A percentile compares a stretch with the other conserved stretches of the same genome.
phyloP scores from a whole-genome alignment of 768 basidiomycete species.

The Russula foetens region DNA sequence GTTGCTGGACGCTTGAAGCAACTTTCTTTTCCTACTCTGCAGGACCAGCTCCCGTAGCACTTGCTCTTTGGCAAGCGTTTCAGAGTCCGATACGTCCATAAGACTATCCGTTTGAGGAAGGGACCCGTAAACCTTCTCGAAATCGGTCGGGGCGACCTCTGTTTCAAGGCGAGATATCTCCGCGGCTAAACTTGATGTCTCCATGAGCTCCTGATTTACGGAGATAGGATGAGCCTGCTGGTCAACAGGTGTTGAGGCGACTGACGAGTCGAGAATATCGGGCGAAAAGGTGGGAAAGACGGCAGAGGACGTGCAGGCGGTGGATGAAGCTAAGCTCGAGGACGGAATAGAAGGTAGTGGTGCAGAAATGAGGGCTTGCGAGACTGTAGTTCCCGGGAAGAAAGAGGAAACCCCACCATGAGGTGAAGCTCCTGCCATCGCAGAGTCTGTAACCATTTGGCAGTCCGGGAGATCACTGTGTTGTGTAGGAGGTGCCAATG shows the following conservation, averaged over 20 bases:
- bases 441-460: neutral
- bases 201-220: neutral
- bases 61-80: conserved; percentile 37
- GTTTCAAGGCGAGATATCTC: neutral
- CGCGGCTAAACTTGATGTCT: neutral
- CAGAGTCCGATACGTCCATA: conserved; percentile 4
- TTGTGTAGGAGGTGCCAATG: neutral
- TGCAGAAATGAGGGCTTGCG: neutral
- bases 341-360: neutral
- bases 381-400: neutral
- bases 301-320: neutral
- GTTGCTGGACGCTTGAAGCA: conserved; percentile 20
- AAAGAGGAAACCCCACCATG: neutral
- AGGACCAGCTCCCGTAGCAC: conserved; percentile 22
- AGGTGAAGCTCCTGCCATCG: neutral
- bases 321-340: neutral
- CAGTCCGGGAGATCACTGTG: neutral
- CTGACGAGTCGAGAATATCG: neutral
- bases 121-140: neutral
- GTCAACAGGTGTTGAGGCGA: neutral
- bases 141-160: neutral
- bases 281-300: neutral
- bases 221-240: neutral
- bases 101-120: neutral
- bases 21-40: conserved; percentile 32